phyloP scores from a whole-genome alignment of 2,329 filamentous ascomycete genomes.

The Colletotrichum sidae region DNA sequence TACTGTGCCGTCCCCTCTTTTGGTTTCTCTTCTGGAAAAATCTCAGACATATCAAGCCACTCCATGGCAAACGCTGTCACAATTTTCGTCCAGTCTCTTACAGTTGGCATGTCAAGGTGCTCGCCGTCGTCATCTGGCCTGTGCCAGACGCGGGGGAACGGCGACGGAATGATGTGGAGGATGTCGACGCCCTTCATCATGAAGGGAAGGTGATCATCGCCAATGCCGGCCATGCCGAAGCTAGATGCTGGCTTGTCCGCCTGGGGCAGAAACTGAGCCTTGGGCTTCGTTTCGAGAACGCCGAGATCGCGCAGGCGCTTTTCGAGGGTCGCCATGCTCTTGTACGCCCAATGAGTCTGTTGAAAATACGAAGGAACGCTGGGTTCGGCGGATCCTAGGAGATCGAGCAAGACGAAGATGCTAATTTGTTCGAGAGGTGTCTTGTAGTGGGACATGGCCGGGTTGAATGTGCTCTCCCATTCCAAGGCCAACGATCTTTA shows the following conservation, averaged over 20 bases:
- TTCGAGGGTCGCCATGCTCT: conserved; percentile 73
- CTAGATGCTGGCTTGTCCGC: conserved; percentile 53
- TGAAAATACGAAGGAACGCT: conserved; percentile 78
- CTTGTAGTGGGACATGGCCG: conserved; percentile 75
- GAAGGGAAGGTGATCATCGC: conserved; percentile 85
- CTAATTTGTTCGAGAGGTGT: conserved; percentile 79
- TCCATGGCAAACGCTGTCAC: conserved; percentile 80
- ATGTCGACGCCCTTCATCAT: conserved; percentile 79
- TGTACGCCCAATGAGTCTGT: conserved; percentile 86
- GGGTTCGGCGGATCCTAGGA: conserved; percentile 73
- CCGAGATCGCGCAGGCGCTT: conserved; percentile 69
- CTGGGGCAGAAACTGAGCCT: conserved; percentile 67
- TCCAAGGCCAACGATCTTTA: conserved; percentile 72
- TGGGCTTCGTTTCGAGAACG: conserved; percentile 57
- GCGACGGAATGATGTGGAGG: conserved; percentile 79
- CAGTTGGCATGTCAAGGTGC: conserved; percentile 77
- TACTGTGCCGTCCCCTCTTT: neutral
- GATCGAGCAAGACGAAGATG: conserved; percentile 80
- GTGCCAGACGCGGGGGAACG: conserved; percentile 81
- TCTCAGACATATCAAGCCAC: conserved; percentile 77
- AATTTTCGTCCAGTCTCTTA: conserved; percentile 82
- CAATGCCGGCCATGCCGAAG: conserved; percentile 56
- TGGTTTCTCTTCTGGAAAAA: conserved; percentile 42
- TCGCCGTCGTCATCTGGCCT: conserved; percentile 76
- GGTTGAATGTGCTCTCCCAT: conserved; percentile 76